These are phyloP conservation scores for Coccinonectria pachysandricola DNA, from an alignment of 2,329 filamentous ascomycete genomes.

Conservation along the genomic window DNA sequence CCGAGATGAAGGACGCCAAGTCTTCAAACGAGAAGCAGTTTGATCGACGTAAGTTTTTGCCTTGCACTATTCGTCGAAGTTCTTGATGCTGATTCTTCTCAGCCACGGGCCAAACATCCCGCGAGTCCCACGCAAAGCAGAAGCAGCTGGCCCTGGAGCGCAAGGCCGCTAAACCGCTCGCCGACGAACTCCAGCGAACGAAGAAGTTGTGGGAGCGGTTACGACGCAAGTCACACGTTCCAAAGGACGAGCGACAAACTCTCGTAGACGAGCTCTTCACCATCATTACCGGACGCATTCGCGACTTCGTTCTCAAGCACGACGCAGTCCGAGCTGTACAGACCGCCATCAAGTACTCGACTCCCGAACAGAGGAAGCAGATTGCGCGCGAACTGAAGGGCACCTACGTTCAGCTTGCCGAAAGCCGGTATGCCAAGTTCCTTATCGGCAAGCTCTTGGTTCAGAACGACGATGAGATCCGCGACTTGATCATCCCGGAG, in stretches of 20 bases:
- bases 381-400: constrained; percentile 83
- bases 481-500: constrained; percentile 82
- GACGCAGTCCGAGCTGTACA: constrained; percentile 95
- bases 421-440: constrained; percentile 97
- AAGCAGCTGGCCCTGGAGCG: constrained; percentile 80
- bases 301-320: constrained; percentile 97
- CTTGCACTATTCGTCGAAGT: background rate
- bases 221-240: constrained; percentile 85
- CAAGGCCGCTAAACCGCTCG: constrained; percentile 85
- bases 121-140: constrained; percentile 88
- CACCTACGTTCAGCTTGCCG: constrained; percentile 72
- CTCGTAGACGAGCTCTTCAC: constrained; percentile 82
- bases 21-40: constrained; percentile 28
- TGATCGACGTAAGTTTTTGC: constrained; percentile 30
- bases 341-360: constrained; percentile 93
- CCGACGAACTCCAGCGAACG: constrained; percentile 75
- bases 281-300: constrained; percentile 83
- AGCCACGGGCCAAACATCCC: constrained; percentile 50
- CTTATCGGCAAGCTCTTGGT: constrained; percentile 90
- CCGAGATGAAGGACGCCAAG: constrained; percentile 26
- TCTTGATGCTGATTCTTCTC: constrained; percentile 5
- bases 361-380: constrained; percentile 68
- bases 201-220: constrained; percentile 98
- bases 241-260: constrained; percentile 75
- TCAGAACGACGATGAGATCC: constrained; percentile 79